Evolutionary conservation across 2,329 filamentous ascomycete species (phyloP).

Genomic region (Pseudogymnoascus sp.): DNA sequence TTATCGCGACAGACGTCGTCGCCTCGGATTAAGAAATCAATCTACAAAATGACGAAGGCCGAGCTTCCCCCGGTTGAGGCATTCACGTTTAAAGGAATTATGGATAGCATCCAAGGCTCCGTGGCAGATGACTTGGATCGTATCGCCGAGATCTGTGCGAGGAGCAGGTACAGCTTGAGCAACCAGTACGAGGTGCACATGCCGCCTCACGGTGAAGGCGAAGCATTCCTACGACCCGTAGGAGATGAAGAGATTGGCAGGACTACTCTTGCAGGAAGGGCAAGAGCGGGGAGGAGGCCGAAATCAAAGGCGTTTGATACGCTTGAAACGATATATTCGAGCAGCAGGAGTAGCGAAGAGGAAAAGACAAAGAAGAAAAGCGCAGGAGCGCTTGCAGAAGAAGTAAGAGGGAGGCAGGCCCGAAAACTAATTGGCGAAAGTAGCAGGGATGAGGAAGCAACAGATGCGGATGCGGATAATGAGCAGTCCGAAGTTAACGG

Average conservation of each 20-base stretch:
- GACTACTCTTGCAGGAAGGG: conserved; percentile 16
- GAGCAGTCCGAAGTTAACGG: background rate
- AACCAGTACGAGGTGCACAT: conserved; percentile 61
- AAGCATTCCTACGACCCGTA: conserved; percentile 33
- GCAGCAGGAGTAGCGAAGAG: conserved; percentile 55
- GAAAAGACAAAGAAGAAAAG: conserved; percentile 49
- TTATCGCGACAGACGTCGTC: conserved; percentile 20
- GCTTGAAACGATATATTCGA: conserved; percentile 58
- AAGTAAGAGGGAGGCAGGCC: conserved; percentile 42
- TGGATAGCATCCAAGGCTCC: conserved; percentile 40
- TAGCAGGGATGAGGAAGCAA: conserved; percentile 8
- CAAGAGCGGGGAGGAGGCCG: conserved; percentile 20
- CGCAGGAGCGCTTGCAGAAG: conserved; percentile 46
- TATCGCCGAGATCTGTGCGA: conserved; percentile 59
- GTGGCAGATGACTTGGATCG: conserved; percentile 52
- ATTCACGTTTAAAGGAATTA: conserved; percentile 56
- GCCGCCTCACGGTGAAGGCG: conserved; percentile 50
- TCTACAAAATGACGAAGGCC: conserved; percentile 24
- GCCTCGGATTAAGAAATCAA: conserved; percentile 15
- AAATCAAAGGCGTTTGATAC: conserved; percentile 46
- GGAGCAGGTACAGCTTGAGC: conserved; percentile 55
- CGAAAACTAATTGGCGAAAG: conserved; percentile 26
- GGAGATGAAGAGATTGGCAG: conserved; percentile 19
- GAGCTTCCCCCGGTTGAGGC: conserved; percentile 53
- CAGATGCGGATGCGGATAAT: conserved; percentile 13